These are phyloP conservation scores for Globisporangium takayamanum DNA, from an alignment of 352 stramenopile species.

Conservation along the genomic window DNA sequence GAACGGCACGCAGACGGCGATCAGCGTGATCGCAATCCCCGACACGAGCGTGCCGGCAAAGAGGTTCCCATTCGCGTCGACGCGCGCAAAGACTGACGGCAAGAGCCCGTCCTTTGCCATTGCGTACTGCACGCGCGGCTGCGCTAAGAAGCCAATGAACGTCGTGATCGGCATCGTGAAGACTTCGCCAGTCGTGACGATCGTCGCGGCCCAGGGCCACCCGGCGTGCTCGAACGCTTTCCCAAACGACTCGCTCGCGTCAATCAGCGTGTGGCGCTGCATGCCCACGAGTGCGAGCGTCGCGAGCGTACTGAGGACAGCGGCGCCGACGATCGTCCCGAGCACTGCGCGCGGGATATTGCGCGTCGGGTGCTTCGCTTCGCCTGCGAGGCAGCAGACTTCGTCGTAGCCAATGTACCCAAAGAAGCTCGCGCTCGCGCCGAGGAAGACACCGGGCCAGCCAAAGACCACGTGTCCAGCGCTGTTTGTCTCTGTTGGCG, in stretches of 20 bases:
- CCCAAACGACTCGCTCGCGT: constrained; percentile 56
- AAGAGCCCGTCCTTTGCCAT: constrained; percentile 93
- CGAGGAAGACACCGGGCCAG: constrained; percentile 78
- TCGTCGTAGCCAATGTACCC: constrained; percentile 97
- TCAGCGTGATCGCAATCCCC: constrained; percentile 36
- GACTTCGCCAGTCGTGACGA: constrained; percentile 90
- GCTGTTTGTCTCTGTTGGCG: constrained; percentile 20
- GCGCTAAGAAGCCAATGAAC: constrained; percentile 92
- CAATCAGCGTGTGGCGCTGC: constrained; percentile 84
- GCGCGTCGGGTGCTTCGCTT: constrained; percentile 77
- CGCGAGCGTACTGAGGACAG: constrained; percentile 76
- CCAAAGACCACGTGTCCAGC: constrained; percentile 48
- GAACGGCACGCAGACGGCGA: constrained; percentile 81
- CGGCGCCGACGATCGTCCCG: constrained; percentile 81
- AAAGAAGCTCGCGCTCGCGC: constrained; percentile 92
- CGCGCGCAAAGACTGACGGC: constrained; percentile 71
- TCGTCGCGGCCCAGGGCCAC: constrained; percentile 61
- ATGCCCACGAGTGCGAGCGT: constrained; percentile 92
- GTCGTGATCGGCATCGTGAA: constrained; percentile 94
- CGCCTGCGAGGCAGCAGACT: constrained; percentile 90
- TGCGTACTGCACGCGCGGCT: constrained; percentile 88
- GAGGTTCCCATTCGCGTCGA: constrained; percentile 68
- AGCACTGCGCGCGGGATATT: constrained; percentile 90
- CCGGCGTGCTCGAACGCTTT: constrained; percentile 67
- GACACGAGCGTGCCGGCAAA: constrained; percentile 63